phyloP scores from a whole-genome alignment of 345 rosid species.

The Euphorbia lathyris region DNA sequence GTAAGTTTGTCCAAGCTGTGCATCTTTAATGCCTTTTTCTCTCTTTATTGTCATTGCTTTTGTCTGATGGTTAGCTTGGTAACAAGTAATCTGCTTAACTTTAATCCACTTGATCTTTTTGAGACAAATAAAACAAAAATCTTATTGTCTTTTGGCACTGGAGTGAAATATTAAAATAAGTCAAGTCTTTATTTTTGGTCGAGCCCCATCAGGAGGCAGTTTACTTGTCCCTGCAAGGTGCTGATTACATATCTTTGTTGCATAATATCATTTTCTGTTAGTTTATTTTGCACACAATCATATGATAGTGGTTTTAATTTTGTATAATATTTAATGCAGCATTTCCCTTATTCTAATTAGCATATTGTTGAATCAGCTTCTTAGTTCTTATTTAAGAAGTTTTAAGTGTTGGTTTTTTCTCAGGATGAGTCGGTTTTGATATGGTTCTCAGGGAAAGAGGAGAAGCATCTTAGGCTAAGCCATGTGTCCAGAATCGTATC shows the following conservation, averaged over 20 bases:
- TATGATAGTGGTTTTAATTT: not conserved
- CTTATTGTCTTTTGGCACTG: not conserved
- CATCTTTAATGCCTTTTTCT: not conserved
- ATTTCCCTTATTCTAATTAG: not conserved
- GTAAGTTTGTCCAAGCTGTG: conserved; percentile 42
- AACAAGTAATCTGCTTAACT: not conserved
- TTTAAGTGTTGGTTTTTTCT: conserved; percentile 26
- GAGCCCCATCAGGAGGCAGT: not conserved
- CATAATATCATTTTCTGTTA: not conserved
- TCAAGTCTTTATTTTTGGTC: not conserved
- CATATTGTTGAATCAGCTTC: conserved; percentile 4
- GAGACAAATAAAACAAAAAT: not conserved
- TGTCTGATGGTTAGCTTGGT: not conserved
- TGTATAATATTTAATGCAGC: not conserved
- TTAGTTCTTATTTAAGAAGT: not conserved
- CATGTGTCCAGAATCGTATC: conserved; percentile 88
- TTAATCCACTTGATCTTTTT: not conserved
- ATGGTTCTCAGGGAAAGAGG: conserved; percentile 96
- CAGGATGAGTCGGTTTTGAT: conserved; percentile 97
- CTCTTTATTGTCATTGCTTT: not conserved
- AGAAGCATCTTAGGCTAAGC: conserved; percentile 82
- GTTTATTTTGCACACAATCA: not conserved
- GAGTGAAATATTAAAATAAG: not conserved
- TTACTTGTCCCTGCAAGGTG: conserved; percentile 1
- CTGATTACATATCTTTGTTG: not conserved